Evolutionary conservation across 1,284 basidiomycete species (phyloP), one percentile per base, ranked within the genome.

Genomic region (Mrakiaceae sp.): DNA sequence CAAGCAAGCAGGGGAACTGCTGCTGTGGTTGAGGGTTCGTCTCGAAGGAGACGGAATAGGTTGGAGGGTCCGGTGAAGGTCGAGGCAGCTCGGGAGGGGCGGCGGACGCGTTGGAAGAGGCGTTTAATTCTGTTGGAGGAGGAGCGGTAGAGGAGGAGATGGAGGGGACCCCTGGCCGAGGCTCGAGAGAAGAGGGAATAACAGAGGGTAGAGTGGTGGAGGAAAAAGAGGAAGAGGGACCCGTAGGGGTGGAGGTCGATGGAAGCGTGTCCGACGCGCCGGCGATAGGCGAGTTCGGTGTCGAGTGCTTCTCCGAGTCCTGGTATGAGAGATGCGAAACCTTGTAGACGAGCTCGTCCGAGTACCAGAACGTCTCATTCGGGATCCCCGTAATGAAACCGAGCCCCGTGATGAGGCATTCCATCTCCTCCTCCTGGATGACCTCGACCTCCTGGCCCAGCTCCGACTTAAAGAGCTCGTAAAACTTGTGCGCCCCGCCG

Each of bases 321-420:
- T 40, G 55, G n/a, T 57, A 67, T 53, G 70, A 63, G 9, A 83
- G 81, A 73, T 91, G 88, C 57, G 88, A 87, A 43, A 91, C 85
- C 62, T 86, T 75, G 68, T 90, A 87, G 62, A 98, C 94, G 70
- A 98, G 84, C 77, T 97, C 89, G 77, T 99, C 96, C 56, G 93
- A 96, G 79, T 97, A 98, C 82, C 87, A 98, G 77, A 98, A 99
- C 47, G 94, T 94, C 77, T 99, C 96, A 77, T 96, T 87, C 46
- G 95, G 95, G 67, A 99, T 96, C 73, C 91, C 85, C 44, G 90
- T 72, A 76, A 98, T 90, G 78, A 99, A 99, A 76, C 93, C 91
- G 72, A 99, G 81, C 14, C 96, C 96, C 69, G 94, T 88, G 69
- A 98, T 98, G 71, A 98, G 78, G 73, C 95, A 98, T 77, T 90